phyloP scores from a whole-genome alignment of 768 basidiomycete genomes.

The button mushroom (Agaricus bisporus) region DNA sequence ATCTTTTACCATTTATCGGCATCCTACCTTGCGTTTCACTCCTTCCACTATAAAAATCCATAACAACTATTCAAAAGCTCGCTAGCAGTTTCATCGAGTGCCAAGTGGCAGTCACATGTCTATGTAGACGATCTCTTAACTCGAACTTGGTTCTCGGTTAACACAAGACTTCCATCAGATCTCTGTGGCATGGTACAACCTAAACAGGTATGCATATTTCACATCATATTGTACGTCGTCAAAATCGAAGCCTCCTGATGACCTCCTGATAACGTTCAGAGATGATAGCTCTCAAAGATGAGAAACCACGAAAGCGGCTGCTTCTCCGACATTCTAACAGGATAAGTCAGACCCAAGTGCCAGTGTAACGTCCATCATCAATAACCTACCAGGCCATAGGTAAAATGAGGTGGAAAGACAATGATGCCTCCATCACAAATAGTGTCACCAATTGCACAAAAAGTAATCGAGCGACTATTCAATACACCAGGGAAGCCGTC shows the following conservation, averaged over 20 bases:
- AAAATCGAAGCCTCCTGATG: neutral
- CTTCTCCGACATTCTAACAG: neutral
- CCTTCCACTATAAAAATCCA: no score
- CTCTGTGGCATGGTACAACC: no score
- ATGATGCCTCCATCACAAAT: slow-evolving; percentile 24
- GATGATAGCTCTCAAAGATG: neutral
- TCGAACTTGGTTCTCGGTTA: no score
- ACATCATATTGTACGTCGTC: neutral
- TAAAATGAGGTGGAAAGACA: slow-evolving; percentile 20
- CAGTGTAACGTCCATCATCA: neutral
- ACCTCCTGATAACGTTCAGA: no score
- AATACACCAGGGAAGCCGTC: slow-evolving; percentile 22
- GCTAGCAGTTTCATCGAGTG: no score
- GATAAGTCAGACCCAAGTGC: neutral
- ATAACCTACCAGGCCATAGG: slow-evolving; percentile 16
- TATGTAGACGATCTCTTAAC: no score
- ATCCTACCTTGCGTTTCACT: no score
- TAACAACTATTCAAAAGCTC: no score
- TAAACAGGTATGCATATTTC: neutral
- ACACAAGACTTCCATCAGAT: no score
- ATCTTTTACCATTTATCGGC: no score
- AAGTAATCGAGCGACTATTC: slow-evolving; percentile 20
- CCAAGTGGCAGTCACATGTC: no score
- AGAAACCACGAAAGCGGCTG: slow-evolving; percentile 5
- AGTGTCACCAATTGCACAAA: slow-evolving; percentile 25